Evolutionary conservation across 495 filamentous ascomycete genomes (phyloP).

Genomic region (Podospora australis): DNA sequence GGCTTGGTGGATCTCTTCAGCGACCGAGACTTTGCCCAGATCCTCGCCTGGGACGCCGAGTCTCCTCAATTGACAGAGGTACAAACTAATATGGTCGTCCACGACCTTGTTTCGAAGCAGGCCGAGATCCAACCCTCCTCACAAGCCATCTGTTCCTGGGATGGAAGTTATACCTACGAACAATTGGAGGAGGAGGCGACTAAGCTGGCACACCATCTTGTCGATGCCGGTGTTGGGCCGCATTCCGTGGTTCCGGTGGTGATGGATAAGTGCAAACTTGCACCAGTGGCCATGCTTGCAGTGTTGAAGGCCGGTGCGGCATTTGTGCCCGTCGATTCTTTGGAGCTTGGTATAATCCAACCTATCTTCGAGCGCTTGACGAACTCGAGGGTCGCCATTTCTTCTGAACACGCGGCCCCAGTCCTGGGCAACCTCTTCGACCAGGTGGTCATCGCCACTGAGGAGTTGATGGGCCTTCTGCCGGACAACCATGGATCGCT

Average conservation of each 20-base stretch:
- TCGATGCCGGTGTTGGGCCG: conserved; percentile 36
- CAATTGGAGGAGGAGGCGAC: conserved; percentile 33
- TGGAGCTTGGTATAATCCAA: conserved; percentile 34
- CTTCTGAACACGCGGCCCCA: conserved; percentile 30
- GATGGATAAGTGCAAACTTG: conserved; percentile 39
- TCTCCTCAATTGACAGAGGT: conserved; percentile 10
- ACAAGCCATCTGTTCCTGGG: conserved; percentile 40
- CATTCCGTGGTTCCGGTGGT: conserved; percentile 40
- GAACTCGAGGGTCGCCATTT: conserved; percentile 32
- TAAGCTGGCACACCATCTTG: conserved; percentile 34
- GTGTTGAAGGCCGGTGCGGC: conserved; percentile 40
- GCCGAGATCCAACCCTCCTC: conserved; percentile 29
- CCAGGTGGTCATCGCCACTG: conserved; percentile 30
- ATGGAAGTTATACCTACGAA: conserved; percentile 37
- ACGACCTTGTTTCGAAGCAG: conserved; percentile 31
- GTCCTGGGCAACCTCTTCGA: conserved; percentile 32
- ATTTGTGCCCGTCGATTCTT: conserved; percentile 38
- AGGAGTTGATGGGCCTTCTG: conserved; percentile 21
- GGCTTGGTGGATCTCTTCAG: conserved; percentile 39
- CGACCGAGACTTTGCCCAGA: conserved; percentile 37
- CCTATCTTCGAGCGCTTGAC: conserved; percentile 33
- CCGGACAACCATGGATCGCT: conserved; percentile 23
- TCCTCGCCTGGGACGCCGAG: conserved; percentile 34
- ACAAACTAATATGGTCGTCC: conserved; percentile 25
- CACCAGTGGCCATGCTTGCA: conserved; percentile 41